Base-by-base conservation (phyloP, 495 filamentous ascomycete species). In the Parathielavia hyrcaniae region DNA sequence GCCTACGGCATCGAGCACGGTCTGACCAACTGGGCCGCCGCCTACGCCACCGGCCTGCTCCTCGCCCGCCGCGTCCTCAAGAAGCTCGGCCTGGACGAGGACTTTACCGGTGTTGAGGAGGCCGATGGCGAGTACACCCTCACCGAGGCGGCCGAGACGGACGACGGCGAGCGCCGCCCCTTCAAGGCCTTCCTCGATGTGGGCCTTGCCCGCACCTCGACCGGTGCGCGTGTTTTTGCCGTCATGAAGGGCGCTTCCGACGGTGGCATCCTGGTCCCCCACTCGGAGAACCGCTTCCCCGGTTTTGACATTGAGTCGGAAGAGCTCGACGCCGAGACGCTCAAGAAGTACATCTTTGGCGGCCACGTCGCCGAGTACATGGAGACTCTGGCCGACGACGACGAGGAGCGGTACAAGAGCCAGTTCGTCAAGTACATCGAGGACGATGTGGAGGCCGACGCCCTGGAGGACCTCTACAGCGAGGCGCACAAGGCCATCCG, bases 221-320 rank as follows among this genome's bases (percentile, higher is more conserved):
- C 95, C 67, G 93, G 93, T 82, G 89, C 92, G 74, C 90, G 95
- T 77, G 82, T 99, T 79, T 99, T 99, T 77, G 93, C 86, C 76
- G 95, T 91, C 76, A 95, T 99, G 90, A 99, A 99, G 86, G 93
- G 93, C 81, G 95, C 93, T 67, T 95, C 89, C 61, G 93, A 99
- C 77, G 93, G 93, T 75, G 93, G 93, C 73, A 87, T 99, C 79
- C 84, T 89, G 77, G 80, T 99, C 67, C 93, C 93, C 65, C 93
- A 99, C 86, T 96, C 90, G 63, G 90, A 96, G 82, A 96, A 89
- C 79, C 91, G 93, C 69, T 99, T 97, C 88, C 93, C 93, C 69
- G 93, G 93, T 71, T 99, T 78, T 85, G 93, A 99, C 71, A 87
- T 96, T 35, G 93, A 99, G 81, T 74, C 77, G 67, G 90, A 99